A percentile compares a stretch with the other conserved stretches of the same genome.
Conservation (phyloP, 306 rosid species). For the Lablab purpureus region DNA sequence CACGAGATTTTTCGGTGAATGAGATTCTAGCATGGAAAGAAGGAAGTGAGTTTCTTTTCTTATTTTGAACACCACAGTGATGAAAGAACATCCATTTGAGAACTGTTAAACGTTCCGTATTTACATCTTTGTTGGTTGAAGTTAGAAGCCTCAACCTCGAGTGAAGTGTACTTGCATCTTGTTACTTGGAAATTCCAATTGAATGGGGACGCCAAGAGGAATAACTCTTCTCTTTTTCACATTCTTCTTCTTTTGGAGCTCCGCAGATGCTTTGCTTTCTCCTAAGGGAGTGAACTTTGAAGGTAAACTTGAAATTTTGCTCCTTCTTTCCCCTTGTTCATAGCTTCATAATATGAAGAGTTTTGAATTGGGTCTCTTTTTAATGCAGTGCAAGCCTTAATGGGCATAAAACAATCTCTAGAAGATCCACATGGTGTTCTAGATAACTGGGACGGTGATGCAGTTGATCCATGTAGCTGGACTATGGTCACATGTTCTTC, state of each 20-base stretch:
- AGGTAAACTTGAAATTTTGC: constrained; percentile 58
- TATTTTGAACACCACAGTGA: constrained; percentile 58
- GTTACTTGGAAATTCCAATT: constrained; percentile 48
- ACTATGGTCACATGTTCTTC: constrained; percentile 97
- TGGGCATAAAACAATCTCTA: constrained; percentile 73
- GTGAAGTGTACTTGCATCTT: constrained; percentile 44
- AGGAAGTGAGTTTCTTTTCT: constrained; percentile 56
- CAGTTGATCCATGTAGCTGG: constrained; percentile 99
- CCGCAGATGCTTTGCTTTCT: constrained; percentile 76
- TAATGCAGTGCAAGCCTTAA: constrained; percentile 88
- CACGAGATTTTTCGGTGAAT: constrained; percentile 67
- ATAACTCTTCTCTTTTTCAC: constrained; percentile 60
- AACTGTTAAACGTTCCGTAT: constrained; percentile 41
- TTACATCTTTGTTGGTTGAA: constrained; percentile 42
- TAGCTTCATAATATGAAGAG: constrained; percentile 28
- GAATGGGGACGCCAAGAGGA: constrained; percentile 59
- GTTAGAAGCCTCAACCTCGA: constrained; percentile 33
- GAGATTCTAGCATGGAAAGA: constrained; percentile 73
- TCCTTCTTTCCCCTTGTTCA: constrained; percentile 1
- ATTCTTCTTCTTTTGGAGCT: constrained; percentile 59
- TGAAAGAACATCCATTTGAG: constrained; percentile 52
- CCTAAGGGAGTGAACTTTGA: constrained; percentile 98
- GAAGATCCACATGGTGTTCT: constrained; percentile 94
- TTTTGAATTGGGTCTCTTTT: constrained; percentile 51
- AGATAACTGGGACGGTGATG: constrained; percentile 90